Evolutionary conservation across 768 basidiomycete genomes (phyloP).

Genomic region (Pulveroboletus frians): DNA sequence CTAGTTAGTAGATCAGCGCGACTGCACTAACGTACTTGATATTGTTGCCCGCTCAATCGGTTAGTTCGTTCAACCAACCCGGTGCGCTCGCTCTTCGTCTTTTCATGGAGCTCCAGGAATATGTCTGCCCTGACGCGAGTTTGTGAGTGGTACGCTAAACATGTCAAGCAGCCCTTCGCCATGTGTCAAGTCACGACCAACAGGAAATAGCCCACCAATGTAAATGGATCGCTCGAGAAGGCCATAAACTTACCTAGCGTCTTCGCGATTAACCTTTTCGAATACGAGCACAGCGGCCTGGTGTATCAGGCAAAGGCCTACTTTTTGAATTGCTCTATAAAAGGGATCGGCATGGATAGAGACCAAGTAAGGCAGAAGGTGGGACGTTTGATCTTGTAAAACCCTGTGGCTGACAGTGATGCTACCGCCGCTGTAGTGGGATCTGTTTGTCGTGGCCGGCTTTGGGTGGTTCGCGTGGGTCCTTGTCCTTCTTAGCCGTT

Average conservation of each 20-base stretch:
- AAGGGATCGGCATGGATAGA: constrained; percentile 53
- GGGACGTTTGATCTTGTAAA: neutral
- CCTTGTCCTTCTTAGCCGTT: neutral
- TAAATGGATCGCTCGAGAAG: neutral
- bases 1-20: neutral
- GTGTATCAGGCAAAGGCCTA: constrained; percentile 47
- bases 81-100: neutral
- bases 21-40: no score
- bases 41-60: no score
- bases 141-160: neutral
- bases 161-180: constrained; percentile 1
- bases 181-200: neutral
- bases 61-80: no score
- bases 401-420: neutral
- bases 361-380: constrained; percentile 38
- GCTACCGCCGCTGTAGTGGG: constrained; percentile 25
- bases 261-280: constrained; percentile 26
- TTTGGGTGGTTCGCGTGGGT: constrained; percentile 41
- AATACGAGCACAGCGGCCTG: constrained; percentile 37
- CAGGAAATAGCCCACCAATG: neutral
- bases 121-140: no score
- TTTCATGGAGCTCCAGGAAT: neutral
- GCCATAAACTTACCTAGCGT: neutral
- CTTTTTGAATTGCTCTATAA: constrained; percentile 42
- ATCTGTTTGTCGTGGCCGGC: constrained; percentile 35